phyloP scores from a whole-genome alignment of 2,329 filamentous ascomycete genomes.

The Aspergillus felis region DNA sequence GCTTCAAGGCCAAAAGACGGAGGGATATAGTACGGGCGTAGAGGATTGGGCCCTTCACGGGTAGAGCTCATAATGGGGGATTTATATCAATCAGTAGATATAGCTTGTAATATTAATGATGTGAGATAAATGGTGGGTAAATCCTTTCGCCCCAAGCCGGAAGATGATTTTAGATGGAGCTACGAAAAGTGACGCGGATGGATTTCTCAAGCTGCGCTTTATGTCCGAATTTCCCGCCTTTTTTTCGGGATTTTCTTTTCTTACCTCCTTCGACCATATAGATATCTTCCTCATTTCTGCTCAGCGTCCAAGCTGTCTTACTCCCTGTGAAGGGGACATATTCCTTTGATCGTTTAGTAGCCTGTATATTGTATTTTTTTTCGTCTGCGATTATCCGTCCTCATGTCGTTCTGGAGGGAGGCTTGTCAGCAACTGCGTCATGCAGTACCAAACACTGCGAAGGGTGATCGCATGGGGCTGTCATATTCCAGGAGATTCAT shows the following conservation, averaged over 20 bases:
- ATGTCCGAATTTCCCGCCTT: slow-evolving; percentile 22
- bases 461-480: slow-evolving; percentile 48
- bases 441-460: slow-evolving; percentile 56
- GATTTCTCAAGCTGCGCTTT: not conserved
- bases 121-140: not conserved
- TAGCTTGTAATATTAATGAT: not conserved
- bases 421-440: slow-evolving; percentile 30
- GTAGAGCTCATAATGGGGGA: slow-evolving; percentile 40
- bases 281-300: not conserved
- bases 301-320: not conserved
- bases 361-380: not conserved
- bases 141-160: too few relatives aligned
- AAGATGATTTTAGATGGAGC: not conserved
- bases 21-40: slow-evolving; percentile 60
- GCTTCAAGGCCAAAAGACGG: slow-evolving; percentile 61
- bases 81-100: slow-evolving; percentile 7
- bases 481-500: slow-evolving; percentile 28
- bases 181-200: not conserved
- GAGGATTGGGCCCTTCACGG: slow-evolving; percentile 54
- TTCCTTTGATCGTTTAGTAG: slow-evolving; percentile 2
- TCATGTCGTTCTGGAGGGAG: slow-evolving; percentile 34
- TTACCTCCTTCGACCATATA: not conserved
- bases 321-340: not conserved
- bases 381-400: not conserved
- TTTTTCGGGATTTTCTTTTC: slow-evolving; percentile 6